Percentiles rank a stretch among this genome's conserved stretches.
These are phyloP conservation scores for Magnusiomyces magnusii DNA, from an alignment of 1,139 yeast species.

Conservation along the genomic window DNA sequence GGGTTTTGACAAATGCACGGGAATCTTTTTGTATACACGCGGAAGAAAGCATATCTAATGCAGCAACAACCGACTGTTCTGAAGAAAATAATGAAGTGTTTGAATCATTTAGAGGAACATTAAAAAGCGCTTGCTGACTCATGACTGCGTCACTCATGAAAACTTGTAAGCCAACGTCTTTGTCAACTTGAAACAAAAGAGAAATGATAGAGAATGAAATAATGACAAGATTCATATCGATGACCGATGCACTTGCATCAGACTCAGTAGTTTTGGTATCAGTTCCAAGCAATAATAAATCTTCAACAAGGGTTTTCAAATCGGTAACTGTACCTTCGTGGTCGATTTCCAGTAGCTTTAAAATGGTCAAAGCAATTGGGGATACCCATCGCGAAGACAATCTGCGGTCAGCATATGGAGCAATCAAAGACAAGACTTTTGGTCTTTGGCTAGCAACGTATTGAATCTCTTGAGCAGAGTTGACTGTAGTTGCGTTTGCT, in stretches of 20 bases:
- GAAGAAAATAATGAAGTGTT: slow-evolving; percentile 13
- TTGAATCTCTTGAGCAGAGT: slow-evolving; percentile 8
- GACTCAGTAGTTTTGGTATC: neutral
- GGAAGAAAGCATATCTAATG: slow-evolving; percentile 31
- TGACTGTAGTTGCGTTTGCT: neutral
- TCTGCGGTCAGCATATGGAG: slow-evolving; percentile 13
- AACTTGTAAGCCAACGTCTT: slow-evolving; percentile 15
- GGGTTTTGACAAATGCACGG: slow-evolving; percentile 27
- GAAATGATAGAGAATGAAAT: slow-evolving; percentile 59
- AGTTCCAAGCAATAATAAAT: slow-evolving; percentile 5
- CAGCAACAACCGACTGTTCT: slow-evolving; percentile 23
- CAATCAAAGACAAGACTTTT: slow-evolving; percentile 12
- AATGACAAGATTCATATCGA: slow-evolving; percentile 18
- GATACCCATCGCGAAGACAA: slow-evolving; percentile 12
- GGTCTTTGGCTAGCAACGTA: slow-evolving; percentile 4
- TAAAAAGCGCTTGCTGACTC: slow-evolving; percentile 18
- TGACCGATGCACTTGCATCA: slow-evolving; percentile 12
- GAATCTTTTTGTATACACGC: slow-evolving; percentile 32
- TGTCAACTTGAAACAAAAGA: slow-evolving; percentile 57
- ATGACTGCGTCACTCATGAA: slow-evolving; percentile 12
- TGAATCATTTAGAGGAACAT: neutral
- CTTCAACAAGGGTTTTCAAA: slow-evolving; percentile 18
- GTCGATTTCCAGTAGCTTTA: slow-evolving; percentile 20
- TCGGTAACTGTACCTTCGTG: slow-evolving; percentile 14
- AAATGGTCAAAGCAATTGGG: slow-evolving; percentile 21